Percentiles rank a stretch among this genome's conserved stretches.
Evolutionary conservation across 2,329 filamentous ascomycete genomes (phyloP).

Genomic region (Plenodomus lindquistii): DNA sequence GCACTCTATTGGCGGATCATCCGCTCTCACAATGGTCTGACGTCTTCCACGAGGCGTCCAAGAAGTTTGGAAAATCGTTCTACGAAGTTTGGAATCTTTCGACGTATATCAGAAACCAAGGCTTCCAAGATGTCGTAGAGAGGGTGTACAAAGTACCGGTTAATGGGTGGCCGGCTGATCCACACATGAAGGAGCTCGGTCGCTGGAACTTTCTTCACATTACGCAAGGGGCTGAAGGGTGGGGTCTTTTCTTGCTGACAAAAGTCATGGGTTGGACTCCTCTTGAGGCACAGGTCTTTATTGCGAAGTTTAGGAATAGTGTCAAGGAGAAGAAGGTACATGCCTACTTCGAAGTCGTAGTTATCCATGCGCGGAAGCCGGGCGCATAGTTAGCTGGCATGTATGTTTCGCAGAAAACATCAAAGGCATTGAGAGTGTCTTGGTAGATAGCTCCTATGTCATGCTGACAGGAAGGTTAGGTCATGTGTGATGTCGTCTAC

Average conservation of each 20-base stretch:
- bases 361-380: slow-evolving; percentile 20
- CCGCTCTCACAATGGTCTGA: slow-evolving; percentile 29
- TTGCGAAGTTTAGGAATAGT: slow-evolving; percentile 37
- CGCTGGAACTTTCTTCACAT: slow-evolving; percentile 37
- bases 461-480: background rate
- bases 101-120: slow-evolving; percentile 27
- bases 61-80: slow-evolving; percentile 29
- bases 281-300: slow-evolving; percentile 51
- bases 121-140: slow-evolving; percentile 34
- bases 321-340: slow-evolving; percentile 37
- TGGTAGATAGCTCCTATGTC: background rate
- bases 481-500: background rate
- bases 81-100: slow-evolving; percentile 32
- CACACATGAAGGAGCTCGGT: slow-evolving; percentile 39
- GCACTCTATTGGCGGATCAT: slow-evolving; percentile 37
- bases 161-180: slow-evolving; percentile 32
- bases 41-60: slow-evolving; percentile 29
- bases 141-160: slow-evolving; percentile 35
- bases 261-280: slow-evolving; percentile 40
- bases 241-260: slow-evolving; percentile 33
- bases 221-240: slow-evolving; percentile 32
- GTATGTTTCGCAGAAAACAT: background rate
- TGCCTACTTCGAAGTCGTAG: slow-evolving; percentile 34
- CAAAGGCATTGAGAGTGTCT: background rate
- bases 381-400: too few relatives aligned